A percentile compares a stretch with the other conserved stretches of the same genome.
These are phyloP conservation scores for Suillus clintonianus DNA, from an alignment of 768 basidiomycete genomes.

Conservation along the genomic window DNA sequence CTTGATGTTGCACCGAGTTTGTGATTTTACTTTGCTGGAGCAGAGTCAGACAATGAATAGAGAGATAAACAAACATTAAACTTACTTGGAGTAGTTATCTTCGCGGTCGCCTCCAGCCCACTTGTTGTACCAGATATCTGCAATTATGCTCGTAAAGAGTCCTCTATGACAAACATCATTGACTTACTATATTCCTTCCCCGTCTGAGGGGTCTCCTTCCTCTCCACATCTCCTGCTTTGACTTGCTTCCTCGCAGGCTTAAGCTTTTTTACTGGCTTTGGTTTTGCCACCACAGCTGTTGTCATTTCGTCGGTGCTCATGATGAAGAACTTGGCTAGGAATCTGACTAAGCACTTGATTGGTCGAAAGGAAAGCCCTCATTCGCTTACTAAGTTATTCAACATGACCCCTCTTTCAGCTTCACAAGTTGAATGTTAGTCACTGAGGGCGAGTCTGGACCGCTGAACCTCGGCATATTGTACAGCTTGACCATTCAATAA, in stretches of 20 bases:
- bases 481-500: not conserved
- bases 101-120: slow-evolving; percentile 99
- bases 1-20: slow-evolving; percentile 88
- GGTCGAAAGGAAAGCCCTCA: not conserved
- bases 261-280: slow-evolving; percentile 58
- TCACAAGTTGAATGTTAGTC: not conserved
- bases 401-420: not conserved
- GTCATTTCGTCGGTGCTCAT: slow-evolving; percentile 35
- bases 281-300: slow-evolving; percentile 18
- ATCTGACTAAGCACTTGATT: slow-evolving; percentile 3
- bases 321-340: slow-evolving; percentile 8
- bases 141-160: slow-evolving; percentile 14
- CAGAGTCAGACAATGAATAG: slow-evolving; percentile 7
- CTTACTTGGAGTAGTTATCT: slow-evolving; percentile 93
- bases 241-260: slow-evolving; percentile 96
- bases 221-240: slow-evolving; percentile 85
- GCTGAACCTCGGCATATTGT: not conserved
- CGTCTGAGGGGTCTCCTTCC: slow-evolving; percentile 84
- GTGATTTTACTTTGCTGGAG: slow-evolving; percentile 86
- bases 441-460: too few relatives aligned
- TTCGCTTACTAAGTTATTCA: not conserved
- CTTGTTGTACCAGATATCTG: slow-evolving; percentile 98
- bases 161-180: not conserved
- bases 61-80: slow-evolving; percentile 8
- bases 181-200: slow-evolving; percentile 93